phyloP scores from a whole-genome alignment of 2,329 filamentous ascomycete species.

The Metarhizium guizhouense region DNA sequence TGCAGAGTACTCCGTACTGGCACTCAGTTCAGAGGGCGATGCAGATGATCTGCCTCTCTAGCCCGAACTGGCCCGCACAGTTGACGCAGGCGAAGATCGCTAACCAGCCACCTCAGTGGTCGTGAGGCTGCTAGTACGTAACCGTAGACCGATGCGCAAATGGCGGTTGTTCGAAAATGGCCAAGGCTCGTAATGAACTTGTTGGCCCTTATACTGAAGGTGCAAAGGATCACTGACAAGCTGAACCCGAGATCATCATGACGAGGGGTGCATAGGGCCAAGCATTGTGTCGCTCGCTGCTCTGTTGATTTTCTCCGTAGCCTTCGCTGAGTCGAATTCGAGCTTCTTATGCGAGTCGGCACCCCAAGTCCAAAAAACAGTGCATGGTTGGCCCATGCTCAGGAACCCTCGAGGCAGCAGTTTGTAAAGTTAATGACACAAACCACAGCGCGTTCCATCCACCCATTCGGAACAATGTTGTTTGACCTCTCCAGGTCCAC shows the following conservation, averaged over 20 bases:
- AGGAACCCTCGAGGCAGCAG: no score
- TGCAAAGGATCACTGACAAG: neutral
- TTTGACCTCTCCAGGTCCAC: no score
- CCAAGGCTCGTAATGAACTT: neutral
- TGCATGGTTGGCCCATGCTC: no score
- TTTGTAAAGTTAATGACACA: no score
- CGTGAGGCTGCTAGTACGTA: neutral
- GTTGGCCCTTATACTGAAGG: no score
- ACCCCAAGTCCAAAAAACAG: no score
- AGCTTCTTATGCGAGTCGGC: no score
- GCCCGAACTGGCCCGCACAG: neutral
- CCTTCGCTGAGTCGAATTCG: no score
- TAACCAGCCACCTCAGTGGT: neutral
- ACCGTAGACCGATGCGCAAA: neutral
- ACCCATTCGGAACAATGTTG: no score
- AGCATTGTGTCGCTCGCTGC: no score
- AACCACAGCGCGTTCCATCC: no score
- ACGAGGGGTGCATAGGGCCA: neutral
- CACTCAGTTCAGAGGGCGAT: neutral
- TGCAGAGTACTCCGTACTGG: neutral
- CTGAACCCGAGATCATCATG: neutral
- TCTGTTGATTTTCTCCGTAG: no score
- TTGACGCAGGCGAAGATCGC: neutral
- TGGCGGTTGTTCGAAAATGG: constrained; percentile 2
- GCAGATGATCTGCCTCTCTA: neutral